Conservation (phyloP, 306 rosid genomes). For the Heteromeles arbutifolia region DNA sequence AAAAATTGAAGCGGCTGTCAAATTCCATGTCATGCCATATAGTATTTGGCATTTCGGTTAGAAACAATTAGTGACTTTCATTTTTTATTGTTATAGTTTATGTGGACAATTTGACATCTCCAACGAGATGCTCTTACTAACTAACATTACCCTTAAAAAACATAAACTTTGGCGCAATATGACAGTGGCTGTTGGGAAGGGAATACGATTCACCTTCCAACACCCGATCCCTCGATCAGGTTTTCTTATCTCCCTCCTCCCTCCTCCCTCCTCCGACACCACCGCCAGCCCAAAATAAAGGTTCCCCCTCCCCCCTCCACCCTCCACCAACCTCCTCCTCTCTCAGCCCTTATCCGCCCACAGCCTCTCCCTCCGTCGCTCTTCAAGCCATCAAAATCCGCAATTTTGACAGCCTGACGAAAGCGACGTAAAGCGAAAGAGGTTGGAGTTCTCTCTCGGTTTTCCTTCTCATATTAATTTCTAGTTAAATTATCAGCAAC, state of each 20-base stretch:
- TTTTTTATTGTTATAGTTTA: too few species aligned
- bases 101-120: too few species aligned
- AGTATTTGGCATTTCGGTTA: too few species aligned
- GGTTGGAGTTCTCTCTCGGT: neutral
- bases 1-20: too few species aligned
- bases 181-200: neutral
- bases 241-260: neutral
- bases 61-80: too few species aligned
- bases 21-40: too few species aligned
- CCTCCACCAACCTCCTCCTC: neutral
- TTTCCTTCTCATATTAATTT: neutral
- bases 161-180: neutral
- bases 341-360: neutral
- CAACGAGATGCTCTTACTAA: too few species aligned
- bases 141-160: too few species aligned
- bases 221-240: neutral
- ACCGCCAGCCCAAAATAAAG: neutral
- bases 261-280: neutral
- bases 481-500: neutral
- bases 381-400: neutral
- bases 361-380: neutral
- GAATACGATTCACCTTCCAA: neutral
- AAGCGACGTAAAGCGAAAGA: neutral
- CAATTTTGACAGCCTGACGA: neutral
- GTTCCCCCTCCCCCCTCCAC: neutral